phyloP scores from a whole-genome alignment of 495 filamentous ascomycete genomes.

The Xylaria nigripes region DNA sequence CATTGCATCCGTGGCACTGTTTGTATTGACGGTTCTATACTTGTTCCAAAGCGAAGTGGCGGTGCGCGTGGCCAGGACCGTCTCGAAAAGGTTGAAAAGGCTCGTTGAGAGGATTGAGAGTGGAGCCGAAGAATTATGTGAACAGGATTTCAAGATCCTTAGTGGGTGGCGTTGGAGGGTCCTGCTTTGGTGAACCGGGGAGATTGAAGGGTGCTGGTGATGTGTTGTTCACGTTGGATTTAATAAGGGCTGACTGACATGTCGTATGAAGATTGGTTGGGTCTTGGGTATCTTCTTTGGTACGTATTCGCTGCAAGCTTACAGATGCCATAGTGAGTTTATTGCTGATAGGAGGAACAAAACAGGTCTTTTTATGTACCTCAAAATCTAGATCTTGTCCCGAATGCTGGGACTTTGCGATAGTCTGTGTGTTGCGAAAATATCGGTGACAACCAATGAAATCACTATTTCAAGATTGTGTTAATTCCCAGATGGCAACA shows the following conservation, averaged over 20 bases:
- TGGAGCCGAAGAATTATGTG: slow-evolving; percentile 30
- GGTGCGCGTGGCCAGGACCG: slow-evolving; percentile 33
- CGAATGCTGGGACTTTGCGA: no score
- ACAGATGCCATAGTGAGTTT: no score
- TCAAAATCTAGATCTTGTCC: no score
- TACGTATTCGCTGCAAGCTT: no score
- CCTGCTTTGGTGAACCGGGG: slow-evolving; percentile 27
- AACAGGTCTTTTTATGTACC: no score
- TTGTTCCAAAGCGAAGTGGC: slow-evolving; percentile 42
- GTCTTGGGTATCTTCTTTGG: no score
- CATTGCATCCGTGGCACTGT: slow-evolving; percentile 36
- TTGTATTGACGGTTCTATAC: slow-evolving; percentile 40
- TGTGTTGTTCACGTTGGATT: not conserved
- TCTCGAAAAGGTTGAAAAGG: slow-evolving; percentile 32
- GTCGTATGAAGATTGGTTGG: no score
- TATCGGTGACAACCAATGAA: no score
- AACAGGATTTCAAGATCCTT: slow-evolving; percentile 34
- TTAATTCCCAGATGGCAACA: no score
- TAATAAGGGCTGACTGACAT: not conserved
- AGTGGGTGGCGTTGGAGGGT: slow-evolving; percentile 41
- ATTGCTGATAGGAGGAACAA: no score
- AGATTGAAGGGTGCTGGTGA: not conserved
- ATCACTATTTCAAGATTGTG: no score
- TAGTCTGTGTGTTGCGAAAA: no score
- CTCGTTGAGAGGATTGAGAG: slow-evolving; percentile 35